Percentiles rank a stretch among this genome's conserved stretches.
Conservation (phyloP, 2,329 filamentous ascomycete genomes). For the Calonectria fujianensis region DNA sequence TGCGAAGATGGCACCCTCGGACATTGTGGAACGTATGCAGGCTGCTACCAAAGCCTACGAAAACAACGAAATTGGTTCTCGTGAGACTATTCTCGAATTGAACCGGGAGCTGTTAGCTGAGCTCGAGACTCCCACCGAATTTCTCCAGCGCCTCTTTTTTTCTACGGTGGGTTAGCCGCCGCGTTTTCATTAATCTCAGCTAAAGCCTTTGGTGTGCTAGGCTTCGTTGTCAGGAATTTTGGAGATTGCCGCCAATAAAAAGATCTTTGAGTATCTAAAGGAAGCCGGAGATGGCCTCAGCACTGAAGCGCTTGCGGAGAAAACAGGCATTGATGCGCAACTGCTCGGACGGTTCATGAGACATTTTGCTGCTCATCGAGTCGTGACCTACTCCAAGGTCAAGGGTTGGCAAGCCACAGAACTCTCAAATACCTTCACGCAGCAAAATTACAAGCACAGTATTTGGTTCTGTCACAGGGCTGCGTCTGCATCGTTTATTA, state of each 20-base stretch:
- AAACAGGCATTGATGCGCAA: slow-evolving; percentile 2
- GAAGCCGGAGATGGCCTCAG: background rate
- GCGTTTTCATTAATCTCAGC: background rate
- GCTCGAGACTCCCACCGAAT: slow-evolving; percentile 8
- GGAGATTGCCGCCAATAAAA: slow-evolving; percentile 9
- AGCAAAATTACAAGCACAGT: background rate
- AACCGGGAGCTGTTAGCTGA: slow-evolving; percentile 1
- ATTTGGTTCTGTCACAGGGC: slow-evolving; percentile 13
- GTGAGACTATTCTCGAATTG: slow-evolving; percentile 4
- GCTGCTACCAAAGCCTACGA: slow-evolving; percentile 1
- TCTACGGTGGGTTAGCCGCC: background rate
- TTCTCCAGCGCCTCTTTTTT: slow-evolving; percentile 7
- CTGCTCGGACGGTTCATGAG: slow-evolving; percentile 3
- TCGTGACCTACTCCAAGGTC: background rate
- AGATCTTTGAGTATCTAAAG: background rate
- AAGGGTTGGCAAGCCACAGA: slow-evolving; percentile 6
- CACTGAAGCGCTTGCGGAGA: slow-evolving; percentile 1
- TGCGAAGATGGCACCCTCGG: slow-evolving; percentile 5
- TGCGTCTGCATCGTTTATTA: background rate
- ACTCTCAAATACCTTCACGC: background rate
- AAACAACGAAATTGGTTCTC: background rate
- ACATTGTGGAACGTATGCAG: slow-evolving; percentile 12
- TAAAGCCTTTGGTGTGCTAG: background rate
- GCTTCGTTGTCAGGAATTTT: slow-evolving; percentile 3
- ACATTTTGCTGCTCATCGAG: slow-evolving; percentile 8